These are phyloP conservation scores for Fusarium sp. DNA, from an alignment of 2,329 filamentous ascomycete species.

Conservation along the genomic window DNA sequence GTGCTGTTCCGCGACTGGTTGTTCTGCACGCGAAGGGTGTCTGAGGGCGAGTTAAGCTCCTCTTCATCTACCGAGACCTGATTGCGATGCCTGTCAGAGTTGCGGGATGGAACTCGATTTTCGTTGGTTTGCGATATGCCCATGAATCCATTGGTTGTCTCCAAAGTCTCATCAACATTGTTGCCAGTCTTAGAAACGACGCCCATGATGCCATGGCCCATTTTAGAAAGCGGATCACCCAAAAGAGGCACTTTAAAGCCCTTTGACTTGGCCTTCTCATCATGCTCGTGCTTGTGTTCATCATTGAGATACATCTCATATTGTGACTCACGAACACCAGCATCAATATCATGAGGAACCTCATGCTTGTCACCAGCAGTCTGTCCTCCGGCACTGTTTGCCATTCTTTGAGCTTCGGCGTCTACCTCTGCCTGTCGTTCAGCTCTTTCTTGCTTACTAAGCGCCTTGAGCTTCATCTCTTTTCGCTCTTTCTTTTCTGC, in stretches of 20 bases:
- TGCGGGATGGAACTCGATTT: too few species aligned
- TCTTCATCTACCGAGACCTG: constrained; percentile 33
- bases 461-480: constrained; percentile 53
- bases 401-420: constrained; percentile 59
- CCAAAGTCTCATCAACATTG: constrained; percentile 62
- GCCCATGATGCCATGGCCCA: constrained; percentile 60
- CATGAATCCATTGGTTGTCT: constrained; percentile 64
- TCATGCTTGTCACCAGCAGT: constrained; percentile 58
- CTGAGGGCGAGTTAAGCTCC: constrained; percentile 25
- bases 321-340: constrained; percentile 53
- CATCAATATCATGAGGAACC: constrained; percentile 56
- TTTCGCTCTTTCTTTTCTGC: constrained; percentile 73
- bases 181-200: constrained; percentile 56
- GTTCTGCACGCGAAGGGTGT: constrained; percentile 47
- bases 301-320: constrained; percentile 25
- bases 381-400: too few species aligned
- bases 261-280: constrained; percentile 11
- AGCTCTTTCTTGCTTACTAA: constrained; percentile 57
- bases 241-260: constrained; percentile 45
- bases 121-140: constrained; percentile 9
- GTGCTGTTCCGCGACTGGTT: constrained; percentile 49
- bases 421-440: constrained; percentile 55
- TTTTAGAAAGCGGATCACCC: constrained; percentile 54
- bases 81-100: too few species aligned
- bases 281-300: constrained; percentile 14